Evolutionary conservation across 257 asterid species (phyloP).

Genomic region (Solanum tarijense): DNA sequence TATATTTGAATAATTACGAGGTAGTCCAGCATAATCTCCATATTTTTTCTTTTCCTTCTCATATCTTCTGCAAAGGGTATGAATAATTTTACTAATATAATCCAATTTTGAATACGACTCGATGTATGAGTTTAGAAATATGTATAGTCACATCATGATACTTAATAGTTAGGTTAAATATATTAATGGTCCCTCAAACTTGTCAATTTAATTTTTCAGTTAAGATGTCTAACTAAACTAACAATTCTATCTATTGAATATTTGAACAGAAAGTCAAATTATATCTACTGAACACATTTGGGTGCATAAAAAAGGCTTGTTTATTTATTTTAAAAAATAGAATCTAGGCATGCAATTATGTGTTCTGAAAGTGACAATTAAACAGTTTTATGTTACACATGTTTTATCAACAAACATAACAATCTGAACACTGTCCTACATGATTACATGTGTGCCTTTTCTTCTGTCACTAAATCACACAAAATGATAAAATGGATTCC

Average conservation of each 20-base stretch:
- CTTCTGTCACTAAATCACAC: background rate
- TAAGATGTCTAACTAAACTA: background rate
- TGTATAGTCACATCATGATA: background rate
- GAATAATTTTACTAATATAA: no score
- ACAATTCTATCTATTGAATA: background rate
- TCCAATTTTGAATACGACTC: no score
- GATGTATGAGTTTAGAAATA: no score
- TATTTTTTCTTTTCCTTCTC: background rate
- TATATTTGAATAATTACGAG: no score
- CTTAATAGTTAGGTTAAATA: background rate
- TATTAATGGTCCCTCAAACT: background rate
- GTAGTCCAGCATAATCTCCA: background rate
- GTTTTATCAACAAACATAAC: background rate
- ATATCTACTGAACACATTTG: background rate
- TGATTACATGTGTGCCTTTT: background rate
- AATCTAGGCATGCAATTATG: background rate
- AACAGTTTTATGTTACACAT: conserved; percentile 8
- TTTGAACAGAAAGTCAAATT: background rate
- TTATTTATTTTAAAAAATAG: background rate
- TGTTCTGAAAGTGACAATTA: background rate
- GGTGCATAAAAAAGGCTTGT: background rate
- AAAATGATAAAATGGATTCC: background rate
- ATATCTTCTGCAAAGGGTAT: no score
- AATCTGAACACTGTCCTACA: background rate
- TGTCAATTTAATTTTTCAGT: background rate